Evolutionary conservation across 306 rosid genomes (phyloP).

Genomic region (Leucaena leucocephala): DNA sequence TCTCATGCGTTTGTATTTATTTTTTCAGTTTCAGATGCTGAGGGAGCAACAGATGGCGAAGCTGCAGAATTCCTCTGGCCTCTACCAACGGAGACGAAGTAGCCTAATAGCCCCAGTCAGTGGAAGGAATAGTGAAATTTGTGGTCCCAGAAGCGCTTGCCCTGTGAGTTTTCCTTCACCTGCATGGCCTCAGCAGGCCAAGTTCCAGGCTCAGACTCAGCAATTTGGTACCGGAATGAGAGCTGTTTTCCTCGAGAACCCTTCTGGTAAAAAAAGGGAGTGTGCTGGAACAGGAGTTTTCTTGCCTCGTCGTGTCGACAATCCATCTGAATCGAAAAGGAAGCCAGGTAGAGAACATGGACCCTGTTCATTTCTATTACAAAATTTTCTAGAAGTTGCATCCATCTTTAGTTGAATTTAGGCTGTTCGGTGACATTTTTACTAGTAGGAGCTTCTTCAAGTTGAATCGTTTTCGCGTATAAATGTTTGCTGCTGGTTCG

Average conservation of each 20-base stretch:
- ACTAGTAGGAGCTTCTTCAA: not conserved
- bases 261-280: constrained; percentile 40
- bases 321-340: constrained; percentile 34
- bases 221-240: constrained; percentile 53
- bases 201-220: constrained; percentile 35
- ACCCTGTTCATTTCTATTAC: not conserved
- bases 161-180: constrained; percentile 48
- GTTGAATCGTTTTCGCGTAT: not conserved
- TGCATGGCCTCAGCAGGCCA: constrained; percentile 70
- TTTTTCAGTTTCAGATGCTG: constrained; percentile 50
- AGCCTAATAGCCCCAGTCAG: constrained; percentile 39
- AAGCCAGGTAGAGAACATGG: constrained; percentile 50
- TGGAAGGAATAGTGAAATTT: constrained; percentile 40
- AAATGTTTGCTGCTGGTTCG: constrained; percentile 22
- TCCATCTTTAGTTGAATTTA: not conserved
- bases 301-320: constrained; percentile 61
- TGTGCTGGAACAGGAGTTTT: constrained; percentile 88
- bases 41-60: constrained; percentile 55
- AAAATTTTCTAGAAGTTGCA: not conserved
- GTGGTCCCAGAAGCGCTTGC: constrained; percentile 24
- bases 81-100: constrained; percentile 38
- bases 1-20: not conserved
- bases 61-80: constrained; percentile 41
- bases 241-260: constrained; percentile 45
- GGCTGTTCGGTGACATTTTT: constrained; percentile 20